Conservation (phyloP, 179 eudicot species). For the Silene noctiflora region DNA sequence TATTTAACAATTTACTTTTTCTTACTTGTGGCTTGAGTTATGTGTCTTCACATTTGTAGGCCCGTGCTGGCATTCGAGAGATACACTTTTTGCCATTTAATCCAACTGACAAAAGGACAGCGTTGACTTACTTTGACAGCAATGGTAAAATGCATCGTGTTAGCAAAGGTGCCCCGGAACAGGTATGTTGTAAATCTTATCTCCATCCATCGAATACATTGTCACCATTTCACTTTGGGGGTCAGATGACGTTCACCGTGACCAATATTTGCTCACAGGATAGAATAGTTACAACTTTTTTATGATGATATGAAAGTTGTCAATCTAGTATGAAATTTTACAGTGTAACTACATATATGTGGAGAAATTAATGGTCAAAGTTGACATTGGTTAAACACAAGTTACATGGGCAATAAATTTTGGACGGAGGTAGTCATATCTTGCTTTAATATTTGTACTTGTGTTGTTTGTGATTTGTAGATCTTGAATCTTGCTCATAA, state of each 20-base stretch:
- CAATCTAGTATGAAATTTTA: not conserved
- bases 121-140: slow-evolving; percentile 69
- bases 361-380: not conserved
- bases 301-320: not conserved
- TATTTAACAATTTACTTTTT: slow-evolving; percentile 9
- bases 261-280: not conserved
- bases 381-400: not conserved
- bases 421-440: not conserved
- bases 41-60: slow-evolving; percentile 37
- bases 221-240: not conserved
- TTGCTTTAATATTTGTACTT: not conserved
- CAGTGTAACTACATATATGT: not conserved
- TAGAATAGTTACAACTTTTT: not conserved
- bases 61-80: slow-evolving; percentile 85
- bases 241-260: not conserved
- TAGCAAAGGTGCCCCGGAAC: slow-evolving; percentile 98
- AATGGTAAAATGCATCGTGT: slow-evolving; percentile 84
- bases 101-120: slow-evolving; percentile 91
- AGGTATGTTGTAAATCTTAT: slow-evolving; percentile 44
- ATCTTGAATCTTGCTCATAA: slow-evolving; percentile 81
- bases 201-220: not conserved
- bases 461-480: slow-evolving; percentile 32
- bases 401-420: not conserved
- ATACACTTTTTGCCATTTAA: slow-evolving; percentile 85
- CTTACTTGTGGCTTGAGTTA: slow-evolving; percentile 1